These are phyloP conservation scores for Persicaria maculosa DNA, from an alignment of 148 eudicot genomes.

Conservation along the genomic window DNA sequence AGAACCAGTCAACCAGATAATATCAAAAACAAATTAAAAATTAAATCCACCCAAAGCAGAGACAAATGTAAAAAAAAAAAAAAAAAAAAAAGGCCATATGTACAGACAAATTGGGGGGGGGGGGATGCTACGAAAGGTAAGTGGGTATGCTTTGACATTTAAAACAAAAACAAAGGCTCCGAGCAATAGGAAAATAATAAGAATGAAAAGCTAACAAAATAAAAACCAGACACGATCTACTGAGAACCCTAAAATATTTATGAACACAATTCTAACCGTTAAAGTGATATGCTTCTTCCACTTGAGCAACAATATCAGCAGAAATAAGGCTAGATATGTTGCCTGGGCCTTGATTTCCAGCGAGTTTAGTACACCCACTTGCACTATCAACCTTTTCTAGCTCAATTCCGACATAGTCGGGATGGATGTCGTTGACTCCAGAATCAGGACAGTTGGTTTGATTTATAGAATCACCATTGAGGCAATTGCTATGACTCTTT, in stretches of 20 bases:
- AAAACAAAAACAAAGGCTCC: not conserved
- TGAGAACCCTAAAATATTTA: not conserved
- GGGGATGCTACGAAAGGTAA: too few species aligned
- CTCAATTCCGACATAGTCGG: not conserved
- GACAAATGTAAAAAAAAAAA: too few species aligned
- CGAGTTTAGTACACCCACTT: conserved; percentile 21
- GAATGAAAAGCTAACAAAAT: not conserved
- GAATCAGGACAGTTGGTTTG: conserved; percentile 6
- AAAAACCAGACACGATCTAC: not conserved
- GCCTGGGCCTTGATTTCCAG: conserved; percentile 15
- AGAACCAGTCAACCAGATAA: not conserved
- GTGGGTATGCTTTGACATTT: too few species aligned
- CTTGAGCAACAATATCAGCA: conserved; percentile 70
- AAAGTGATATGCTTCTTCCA: conserved; percentile 71
- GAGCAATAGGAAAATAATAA: not conserved
- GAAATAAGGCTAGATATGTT: conserved; percentile 27
- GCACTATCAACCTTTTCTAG: conserved; percentile 17
- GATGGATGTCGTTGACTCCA: not conserved
- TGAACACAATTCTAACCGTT: conserved; percentile 38
- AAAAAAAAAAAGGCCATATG: too few species aligned
- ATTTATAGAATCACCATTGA: conserved; percentile 17
- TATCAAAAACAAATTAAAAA: not conserved
- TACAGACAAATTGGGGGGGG: too few species aligned
- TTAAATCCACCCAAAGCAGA: too few species aligned
- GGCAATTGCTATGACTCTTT: conserved; percentile 19